Evolutionary conservation across 1,139 yeast genomes (phyloP).

Genomic region (Pichia sp.): DNA sequence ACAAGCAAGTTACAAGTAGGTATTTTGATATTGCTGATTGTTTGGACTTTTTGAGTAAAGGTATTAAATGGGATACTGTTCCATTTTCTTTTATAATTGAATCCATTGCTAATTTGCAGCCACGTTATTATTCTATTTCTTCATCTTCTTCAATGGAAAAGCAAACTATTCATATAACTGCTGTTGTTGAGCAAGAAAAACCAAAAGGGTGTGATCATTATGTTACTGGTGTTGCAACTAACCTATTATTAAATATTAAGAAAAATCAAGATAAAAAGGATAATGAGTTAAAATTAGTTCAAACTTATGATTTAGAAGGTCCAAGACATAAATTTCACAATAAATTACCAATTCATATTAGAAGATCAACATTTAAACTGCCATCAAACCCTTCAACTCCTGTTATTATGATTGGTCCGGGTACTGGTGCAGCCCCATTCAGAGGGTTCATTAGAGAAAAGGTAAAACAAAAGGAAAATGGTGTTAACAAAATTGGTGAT

Average conservation of each 20-base stretch:
- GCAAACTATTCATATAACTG: conserved; percentile 72
- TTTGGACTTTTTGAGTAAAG: conserved; percentile 54
- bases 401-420: conserved; percentile 91
- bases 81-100: conserved; percentile 86
- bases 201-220: conserved; percentile 37
- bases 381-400: conserved; percentile 87
- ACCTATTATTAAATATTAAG: conserved; percentile 71
- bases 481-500: conserved; percentile 56
- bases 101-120: conserved; percentile 73
- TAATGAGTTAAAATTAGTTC: conserved; percentile 37
- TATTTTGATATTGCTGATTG: conserved; percentile 75
- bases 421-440: conserved; percentile 98
- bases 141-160: conserved; percentile 82
- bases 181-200: conserved; percentile 75
- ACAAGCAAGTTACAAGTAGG: conserved; percentile 52
- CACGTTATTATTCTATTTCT: conserved; percentile 95
- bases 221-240: conserved; percentile 86
- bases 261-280: conserved; percentile 49
- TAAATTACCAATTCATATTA: conserved; percentile 84
- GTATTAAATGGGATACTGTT: conserved; percentile 61
- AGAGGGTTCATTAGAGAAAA: conserved; percentile 90
- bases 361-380: conserved; percentile 90
- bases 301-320: conserved; percentile 67
- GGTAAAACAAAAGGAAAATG: conserved; percentile 47
- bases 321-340: conserved; percentile 59